Base-by-base conservation (phyloP, 148 eudicot genomes). In the Camellia lanceoleosa region DNA sequence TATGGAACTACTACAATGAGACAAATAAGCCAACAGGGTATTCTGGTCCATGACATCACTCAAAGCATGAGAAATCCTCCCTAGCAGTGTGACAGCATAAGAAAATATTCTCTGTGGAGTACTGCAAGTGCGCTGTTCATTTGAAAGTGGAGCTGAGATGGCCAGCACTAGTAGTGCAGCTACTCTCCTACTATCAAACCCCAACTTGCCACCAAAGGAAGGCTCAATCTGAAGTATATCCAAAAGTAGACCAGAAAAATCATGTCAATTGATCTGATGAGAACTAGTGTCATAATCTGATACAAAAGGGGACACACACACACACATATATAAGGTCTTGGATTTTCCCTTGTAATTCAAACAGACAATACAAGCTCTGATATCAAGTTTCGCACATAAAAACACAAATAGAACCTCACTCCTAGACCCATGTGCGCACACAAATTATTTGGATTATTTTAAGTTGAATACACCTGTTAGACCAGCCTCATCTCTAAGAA, bases 61-160 rank as follows among this genome's bases (percentile, higher is more conserved):
- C 55, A 96, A 84, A 62, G 89, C 90, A 89, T 38, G 70, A 84
- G 92, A 86, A 66, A 95, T 86, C 81, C 93, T 87, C 60, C 94
- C 97, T 78, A 92, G 84, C 80, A 89, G 68, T 60, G 89, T 87
- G 69, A 88, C 92, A 16, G 94, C 97, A 82, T 84, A 92, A 19
- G 97, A 88, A 84, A 90, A 92, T 77, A 92, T 70, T 80, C 69
- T 80, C 42, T 87, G 88, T 41, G 94, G 90, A 82, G 93, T 80
- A 67, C 61, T 85, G 70, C 79, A 77, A 3, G 68, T 75, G 18
- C 70, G 81, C 61, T 82, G 75, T 76, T 90, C 93, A 81, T 82
- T 66, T 64, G 92, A 89, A 23, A 92, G 91, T 77, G 98, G 92
- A 82, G 89, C 91, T 43, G 99, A 89, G 83, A 92, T 87, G 69